Percentiles rank a stretch among this genome's conserved stretches.
These are phyloP conservation scores for Schizochytrium sp. DNA, from an alignment of 108 stramenopile genomes.

Conservation along the genomic window DNA sequence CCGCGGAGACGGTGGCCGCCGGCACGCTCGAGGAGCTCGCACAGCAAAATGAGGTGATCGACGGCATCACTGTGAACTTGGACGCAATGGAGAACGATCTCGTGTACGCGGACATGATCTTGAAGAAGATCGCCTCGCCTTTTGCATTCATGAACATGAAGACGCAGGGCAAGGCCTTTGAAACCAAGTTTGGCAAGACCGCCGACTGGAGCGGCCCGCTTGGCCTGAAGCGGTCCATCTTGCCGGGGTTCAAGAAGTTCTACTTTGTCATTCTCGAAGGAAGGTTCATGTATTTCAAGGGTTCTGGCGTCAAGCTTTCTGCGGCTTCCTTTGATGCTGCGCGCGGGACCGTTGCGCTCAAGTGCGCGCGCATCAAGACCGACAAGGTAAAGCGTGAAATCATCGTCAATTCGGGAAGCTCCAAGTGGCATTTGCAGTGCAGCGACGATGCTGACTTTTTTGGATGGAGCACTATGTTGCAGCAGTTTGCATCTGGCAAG, in stretches of 20 bases:
- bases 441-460: not conserved
- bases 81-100: not conserved
- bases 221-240: not conserved
- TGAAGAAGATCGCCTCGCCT: not conserved
- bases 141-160: not conserved
- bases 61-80: not conserved
- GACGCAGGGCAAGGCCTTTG: not conserved
- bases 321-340: not conserved
- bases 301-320: not conserved
- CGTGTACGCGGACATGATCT: not conserved
- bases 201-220: slow-evolving; percentile 12
- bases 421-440: not conserved
- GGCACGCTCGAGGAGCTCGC: not conserved
- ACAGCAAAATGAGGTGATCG: not conserved
- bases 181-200: not conserved
- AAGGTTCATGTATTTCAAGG: not conserved
- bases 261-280: not conserved
- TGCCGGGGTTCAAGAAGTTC: not conserved
- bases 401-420: not conserved
- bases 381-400: not conserved
- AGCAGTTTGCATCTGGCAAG: not conserved
- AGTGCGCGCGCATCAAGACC: not conserved
- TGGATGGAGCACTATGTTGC: not conserved
- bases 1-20: not conserved
- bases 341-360: not conserved